Base-by-base conservation (phyloP, 2,329 filamentous ascomycete genomes). In the Neonectria magnoliae region DNA sequence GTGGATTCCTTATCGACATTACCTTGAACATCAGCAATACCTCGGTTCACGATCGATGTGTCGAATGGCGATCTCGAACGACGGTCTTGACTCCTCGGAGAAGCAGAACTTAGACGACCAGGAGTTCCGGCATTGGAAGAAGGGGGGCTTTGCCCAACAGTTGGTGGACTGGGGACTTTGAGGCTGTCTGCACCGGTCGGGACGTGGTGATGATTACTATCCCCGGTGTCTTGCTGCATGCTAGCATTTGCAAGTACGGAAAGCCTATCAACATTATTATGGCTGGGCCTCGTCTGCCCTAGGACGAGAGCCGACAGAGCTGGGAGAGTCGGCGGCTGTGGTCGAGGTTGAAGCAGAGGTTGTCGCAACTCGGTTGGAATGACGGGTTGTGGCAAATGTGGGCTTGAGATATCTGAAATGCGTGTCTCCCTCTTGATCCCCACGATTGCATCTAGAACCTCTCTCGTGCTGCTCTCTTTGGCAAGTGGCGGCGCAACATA, bases 161-260 rank as follows among this genome's bases (percentile, higher is more conserved):
- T 58, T 31, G 71, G 64, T 9, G 72, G 68, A 31, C 71, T 75
- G 25, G 65, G 69, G 29, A 75, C 63, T 57, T 62, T 68, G 41
- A 74, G 72, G 18, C 71, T 74, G 22, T 73, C 68, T 42, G 69
- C 20, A 57, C 60, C 47, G 59, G 62, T 65, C 62, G 71, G 54
- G 16, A 64, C 65, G 8, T 70, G 68, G 1, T 62, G 69, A 11
- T 70, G 74, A 53, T 68, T 70, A 25, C 57, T 68, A 25, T 69
- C 60, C 41, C 72, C 71, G 48, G 72, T 68, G 1, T 75, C 69
- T 66, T 78, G 72, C 42, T 75, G 71, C 9, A 76, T 71, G 48
- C 79, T 81, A 13, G 79, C 79, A 33, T 75, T 77, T 11, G 79
- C 79, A 50, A 81, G 72, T 7, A 81, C 77, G n/a, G 79, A 76